Percentiles rank a stretch among this genome's conserved stretches.
These are phyloP conservation scores for Agroathelia rolfsii DNA, from an alignment of 1,284 basidiomycete genomes.

Conservation along the genomic window DNA sequence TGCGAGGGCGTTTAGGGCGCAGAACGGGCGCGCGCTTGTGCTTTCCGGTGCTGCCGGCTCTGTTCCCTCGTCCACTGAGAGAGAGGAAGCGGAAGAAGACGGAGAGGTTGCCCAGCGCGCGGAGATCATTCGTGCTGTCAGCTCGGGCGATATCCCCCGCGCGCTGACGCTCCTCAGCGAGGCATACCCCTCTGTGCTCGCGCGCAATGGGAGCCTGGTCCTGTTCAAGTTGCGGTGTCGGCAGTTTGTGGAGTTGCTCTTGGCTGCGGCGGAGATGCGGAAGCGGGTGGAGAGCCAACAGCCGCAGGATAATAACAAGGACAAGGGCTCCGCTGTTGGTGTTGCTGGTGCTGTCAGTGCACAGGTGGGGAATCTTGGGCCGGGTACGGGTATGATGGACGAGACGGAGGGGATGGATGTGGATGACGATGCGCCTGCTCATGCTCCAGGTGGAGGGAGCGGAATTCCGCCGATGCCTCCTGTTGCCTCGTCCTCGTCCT, in stretches of 20 bases:
- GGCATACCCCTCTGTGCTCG: conserved; percentile 55
- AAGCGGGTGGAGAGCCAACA: conserved; percentile 40
- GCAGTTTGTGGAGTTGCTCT: conserved; percentile 72
- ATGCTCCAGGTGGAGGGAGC: conserved; percentile 13
- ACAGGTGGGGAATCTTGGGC: conserved; percentile 18
- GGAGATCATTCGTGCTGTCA: conserved; percentile 56
- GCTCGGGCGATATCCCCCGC: conserved; percentile 59
- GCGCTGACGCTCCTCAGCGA: conserved; percentile 47
- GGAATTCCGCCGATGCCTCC: conserved; percentile 21
- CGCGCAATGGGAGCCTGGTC: conserved; percentile 55
- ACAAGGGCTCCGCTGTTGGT: conserved; percentile 17
- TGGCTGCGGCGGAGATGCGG: conserved; percentile 58
- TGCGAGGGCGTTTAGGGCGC: conserved; percentile 52
- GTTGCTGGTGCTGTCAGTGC: conserved; percentile 17
- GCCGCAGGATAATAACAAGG: conserved; percentile 18
- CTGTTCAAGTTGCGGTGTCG: conserved; percentile 70
- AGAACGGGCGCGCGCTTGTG: conserved; percentile 18
- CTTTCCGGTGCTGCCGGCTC: conserved; percentile 5
- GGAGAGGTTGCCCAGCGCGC: too few species aligned
- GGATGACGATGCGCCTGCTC: conserved; percentile 11
- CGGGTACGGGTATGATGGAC: conserved; percentile 23
- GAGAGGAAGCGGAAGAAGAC: too few species aligned
- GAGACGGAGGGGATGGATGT: conserved; percentile 14
- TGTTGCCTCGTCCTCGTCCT: conserved; percentile 17
- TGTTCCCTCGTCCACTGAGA: conserved; percentile 17